Evolutionary conservation across 2,329 filamentous ascomycete genomes (phyloP).

Genomic region (Cadophora malorum): DNA sequence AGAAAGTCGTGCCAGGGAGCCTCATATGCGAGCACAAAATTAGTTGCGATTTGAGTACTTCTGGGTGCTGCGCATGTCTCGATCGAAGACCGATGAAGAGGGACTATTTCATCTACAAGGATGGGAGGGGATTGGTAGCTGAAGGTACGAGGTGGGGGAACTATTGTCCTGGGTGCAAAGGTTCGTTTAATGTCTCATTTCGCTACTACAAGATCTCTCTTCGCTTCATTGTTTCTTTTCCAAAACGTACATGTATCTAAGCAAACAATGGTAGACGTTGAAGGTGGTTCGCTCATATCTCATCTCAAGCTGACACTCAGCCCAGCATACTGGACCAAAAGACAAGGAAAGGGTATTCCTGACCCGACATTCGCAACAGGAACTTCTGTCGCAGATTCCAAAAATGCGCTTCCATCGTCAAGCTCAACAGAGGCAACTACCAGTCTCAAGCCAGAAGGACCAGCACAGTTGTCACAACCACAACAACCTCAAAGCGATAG

Average conservation of each 20-base stretch:
- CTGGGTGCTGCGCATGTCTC: constrained; percentile 4
- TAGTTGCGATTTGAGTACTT: background rate
- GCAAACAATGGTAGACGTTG: background rate
- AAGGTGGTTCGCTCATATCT: background rate
- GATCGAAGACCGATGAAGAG: background rate
- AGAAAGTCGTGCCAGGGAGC: background rate
- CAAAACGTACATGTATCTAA: too few species aligned
- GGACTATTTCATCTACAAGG: constrained; percentile 4
- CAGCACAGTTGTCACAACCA: background rate
- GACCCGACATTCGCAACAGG: background rate
- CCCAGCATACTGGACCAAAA: constrained; percentile 1
- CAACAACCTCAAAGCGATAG: background rate
- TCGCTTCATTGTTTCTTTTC: background rate
- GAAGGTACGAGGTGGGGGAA: constrained; percentile 4
- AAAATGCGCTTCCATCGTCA: background rate
- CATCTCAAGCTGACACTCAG: background rate
- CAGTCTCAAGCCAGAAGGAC: background rate
- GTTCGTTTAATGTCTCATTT: background rate
- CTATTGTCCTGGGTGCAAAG: constrained; percentile 2
- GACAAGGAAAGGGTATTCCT: constrained; percentile 2
- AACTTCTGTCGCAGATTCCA: background rate
- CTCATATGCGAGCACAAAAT: background rate
- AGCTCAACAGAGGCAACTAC: background rate
- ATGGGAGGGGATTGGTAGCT: constrained; percentile 5
- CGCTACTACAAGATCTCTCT: background rate